These are phyloP conservation scores for Stephania yunnanensis DNA, from an alignment of 164 flowering plant genomes.

Conservation along the genomic window DNA sequence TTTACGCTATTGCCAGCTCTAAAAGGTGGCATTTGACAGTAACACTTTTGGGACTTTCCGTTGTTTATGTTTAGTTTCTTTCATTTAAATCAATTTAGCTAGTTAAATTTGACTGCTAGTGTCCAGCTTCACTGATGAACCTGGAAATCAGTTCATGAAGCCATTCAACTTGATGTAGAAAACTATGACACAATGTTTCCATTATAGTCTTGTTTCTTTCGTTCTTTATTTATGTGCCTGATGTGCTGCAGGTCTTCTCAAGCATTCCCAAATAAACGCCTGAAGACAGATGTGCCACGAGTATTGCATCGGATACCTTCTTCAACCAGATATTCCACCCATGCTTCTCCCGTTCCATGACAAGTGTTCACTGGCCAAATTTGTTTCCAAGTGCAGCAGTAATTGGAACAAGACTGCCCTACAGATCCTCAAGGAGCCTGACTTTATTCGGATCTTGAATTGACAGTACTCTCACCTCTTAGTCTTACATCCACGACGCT, in stretches of 20 bases:
- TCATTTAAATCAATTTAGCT: not conserved
- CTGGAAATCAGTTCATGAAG: not conserved
- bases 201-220: not conserved
- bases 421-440: not conserved
- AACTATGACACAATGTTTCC: not conserved
- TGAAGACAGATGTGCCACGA: conserved; percentile 55
- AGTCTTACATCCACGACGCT: conserved; percentile 5
- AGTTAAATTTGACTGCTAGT: not conserved
- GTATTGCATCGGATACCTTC: conserved; percentile 53
- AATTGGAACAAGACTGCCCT: conserved; percentile 1
- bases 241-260: conserved; percentile 46
- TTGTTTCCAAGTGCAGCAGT: conserved; percentile 13
- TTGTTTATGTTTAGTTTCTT: not conserved
- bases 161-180: not conserved
- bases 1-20: not conserved
- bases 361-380: conserved; percentile 4
- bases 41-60: not conserved
- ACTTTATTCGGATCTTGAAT: conserved; percentile 10
- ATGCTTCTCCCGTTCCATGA: conserved; percentile 58
- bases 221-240: not conserved
- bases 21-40: not conserved
- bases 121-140: not conserved
- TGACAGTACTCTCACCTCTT: not conserved
- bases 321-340: conserved; percentile 57
- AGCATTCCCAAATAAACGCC: conserved; percentile 49